A percentile compares a stretch with the other conserved stretches of the same genome.
Conservation (phyloP, 345 rosid species). For the Camelina hispida region DNA sequence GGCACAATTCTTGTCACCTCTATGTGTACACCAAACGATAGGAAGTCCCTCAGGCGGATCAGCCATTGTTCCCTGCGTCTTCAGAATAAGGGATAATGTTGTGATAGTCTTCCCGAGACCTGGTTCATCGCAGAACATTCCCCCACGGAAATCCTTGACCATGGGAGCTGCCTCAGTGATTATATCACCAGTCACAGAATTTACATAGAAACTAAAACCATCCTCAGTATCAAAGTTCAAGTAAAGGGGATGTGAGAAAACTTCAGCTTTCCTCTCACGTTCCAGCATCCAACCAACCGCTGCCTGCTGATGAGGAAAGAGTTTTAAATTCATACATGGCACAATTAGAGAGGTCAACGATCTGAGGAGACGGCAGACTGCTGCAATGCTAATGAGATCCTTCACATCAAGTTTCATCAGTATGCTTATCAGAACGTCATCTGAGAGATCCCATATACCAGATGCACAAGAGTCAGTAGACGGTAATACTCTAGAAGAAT, state of each 20-base stretch:
- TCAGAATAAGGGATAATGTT: conserved; percentile 85
- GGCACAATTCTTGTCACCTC: conserved; percentile 68
- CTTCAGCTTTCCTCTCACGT: conserved; percentile 70
- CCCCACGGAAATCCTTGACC: conserved; percentile 83
- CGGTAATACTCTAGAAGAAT: conserved; percentile 58
- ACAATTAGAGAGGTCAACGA: conserved; percentile 66
- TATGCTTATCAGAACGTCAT: conserved; percentile 70
- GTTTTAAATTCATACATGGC: conserved; percentile 90
- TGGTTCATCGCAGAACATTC: conserved; percentile 99
- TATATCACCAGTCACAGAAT: conserved; percentile 74
- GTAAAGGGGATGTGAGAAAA: conserved; percentile 75
- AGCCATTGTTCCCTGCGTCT: conserved; percentile 84
- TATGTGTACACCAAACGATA: conserved; percentile 72
- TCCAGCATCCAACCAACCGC: conserved; percentile 97
- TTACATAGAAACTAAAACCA: conserved; percentile 68
- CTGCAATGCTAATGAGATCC: conserved; percentile 74
- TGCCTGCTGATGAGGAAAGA: conserved; percentile 92
- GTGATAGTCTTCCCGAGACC: conserved; percentile 97
- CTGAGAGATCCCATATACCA: conserved; percentile 77
- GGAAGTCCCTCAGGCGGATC: conserved; percentile 80
- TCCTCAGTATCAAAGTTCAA: conserved; percentile 65
- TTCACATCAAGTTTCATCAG: conserved; percentile 56
- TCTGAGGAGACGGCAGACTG: conserved; percentile 76
- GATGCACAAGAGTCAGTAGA: conserved; percentile 43
- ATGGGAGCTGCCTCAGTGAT: conserved; percentile 67